Base-by-base conservation (phyloP, 2,329 filamentous ascomycete genomes). In the Trichoderma breve region DNA sequence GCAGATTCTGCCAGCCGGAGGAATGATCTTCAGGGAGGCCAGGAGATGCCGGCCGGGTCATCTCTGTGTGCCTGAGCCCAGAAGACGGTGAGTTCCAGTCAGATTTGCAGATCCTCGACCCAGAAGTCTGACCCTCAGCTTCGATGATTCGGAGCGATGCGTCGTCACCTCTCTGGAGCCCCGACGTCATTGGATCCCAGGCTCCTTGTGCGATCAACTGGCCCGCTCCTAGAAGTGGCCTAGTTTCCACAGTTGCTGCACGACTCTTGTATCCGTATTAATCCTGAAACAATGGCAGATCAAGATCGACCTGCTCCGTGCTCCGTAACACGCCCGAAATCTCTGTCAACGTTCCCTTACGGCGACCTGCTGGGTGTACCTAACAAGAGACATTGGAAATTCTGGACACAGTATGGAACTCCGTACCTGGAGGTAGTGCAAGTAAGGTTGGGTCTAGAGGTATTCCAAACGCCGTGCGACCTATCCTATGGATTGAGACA, bases 231-330 rank as follows among this genome's bases (percentile, higher is more conserved):
- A 26, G 47, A 71, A 71, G 18, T 7, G 58, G 67, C 36, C 60
- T 72, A 69, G 61, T 30, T 58, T 36, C 47, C 32, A 65, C 68
- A 69, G 60, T 24, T 61, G 65, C 58, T 70, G 60, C 26, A 60
- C 26, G 28, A 62, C 34, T 43, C 47, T 43, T 67, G 36, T 43
- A 71, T 68, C 66, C 66, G 55, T 69, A 61, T 47, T 53, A 53
- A 65, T 73, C 57, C 73, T 76, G 75, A 75, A 75, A 75, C 74
- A 73, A 71, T 70, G 64, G 74, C 71, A 76, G 73, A 76, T 76
- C 74, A 73, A 75, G 74, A 76, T 76, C 72, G 67, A 69, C 74
- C 71, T 64, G 53, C 64, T 67, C 64, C 64, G 64, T 67, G 67
- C 72, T 72, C 64, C 47, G 61, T 58, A 61, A 57, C 62, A 71